A percentile compares a stretch with the other conserved stretches of the same genome.
Conservation (phyloP, 1,284 basidiomycete species). For the Malassezia globosa region DNA sequence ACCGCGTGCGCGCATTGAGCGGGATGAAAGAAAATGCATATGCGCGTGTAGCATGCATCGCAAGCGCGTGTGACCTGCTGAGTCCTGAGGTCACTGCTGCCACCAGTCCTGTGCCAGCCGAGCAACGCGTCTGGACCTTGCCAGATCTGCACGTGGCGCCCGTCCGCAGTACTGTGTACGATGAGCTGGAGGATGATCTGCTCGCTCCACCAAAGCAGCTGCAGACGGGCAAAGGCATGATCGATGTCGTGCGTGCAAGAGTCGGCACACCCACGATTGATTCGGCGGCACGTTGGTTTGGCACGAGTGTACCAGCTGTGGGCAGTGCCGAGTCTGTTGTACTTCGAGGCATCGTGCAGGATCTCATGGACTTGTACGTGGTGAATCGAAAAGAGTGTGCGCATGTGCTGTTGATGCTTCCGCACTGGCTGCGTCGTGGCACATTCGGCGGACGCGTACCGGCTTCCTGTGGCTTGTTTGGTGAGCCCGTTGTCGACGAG, state of each 20-base stretch:
- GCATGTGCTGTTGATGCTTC: constrained; percentile 70
- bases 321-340: constrained; percentile 66
- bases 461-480: constrained; percentile 31
- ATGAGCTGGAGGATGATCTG: background rate
- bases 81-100: constrained; percentile 30
- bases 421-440: constrained; percentile 69
- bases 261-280: constrained; percentile 26
- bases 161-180: constrained; percentile 18
- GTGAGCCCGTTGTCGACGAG: constrained; percentile 18
- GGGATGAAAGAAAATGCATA: constrained; percentile 22
- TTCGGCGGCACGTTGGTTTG: constrained; percentile 34
- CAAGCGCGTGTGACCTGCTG: constrained; percentile 32
- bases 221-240: constrained; percentile 33
- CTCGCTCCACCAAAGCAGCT: background rate
- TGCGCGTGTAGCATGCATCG: constrained; percentile 26
- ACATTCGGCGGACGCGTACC: constrained; percentile 52
- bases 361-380: constrained; percentile 82
- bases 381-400: constrained; percentile 93
- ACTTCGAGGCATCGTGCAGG: constrained; percentile 65
- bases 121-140: constrained; percentile 18
- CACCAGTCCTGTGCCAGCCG: constrained; percentile 16
- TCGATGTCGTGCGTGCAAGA: constrained; percentile 30
- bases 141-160: constrained; percentile 50
- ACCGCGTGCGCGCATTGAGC: constrained; percentile 30
- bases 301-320: constrained; percentile 56